A percentile compares a stretch with the other conserved stretches of the same genome.
phyloP scores from a whole-genome alignment of 2,329 filamentous ascomycete genomes.

The Leptographium wingfieldii region DNA sequence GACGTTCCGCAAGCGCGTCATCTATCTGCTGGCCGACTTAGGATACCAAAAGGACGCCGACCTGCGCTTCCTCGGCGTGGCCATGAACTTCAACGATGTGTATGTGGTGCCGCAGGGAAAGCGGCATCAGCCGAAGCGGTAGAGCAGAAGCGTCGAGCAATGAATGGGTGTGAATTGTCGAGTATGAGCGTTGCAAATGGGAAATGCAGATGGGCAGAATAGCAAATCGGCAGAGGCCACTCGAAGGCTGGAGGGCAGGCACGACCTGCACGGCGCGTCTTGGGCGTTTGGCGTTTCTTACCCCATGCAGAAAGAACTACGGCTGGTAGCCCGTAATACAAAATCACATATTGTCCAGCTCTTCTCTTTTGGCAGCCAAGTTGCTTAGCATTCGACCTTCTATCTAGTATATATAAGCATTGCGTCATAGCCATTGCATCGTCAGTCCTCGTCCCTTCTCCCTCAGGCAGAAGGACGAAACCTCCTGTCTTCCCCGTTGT shows the following conservation, averaged over 20 bases:
- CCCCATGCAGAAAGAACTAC: not conserved
- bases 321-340: not conserved
- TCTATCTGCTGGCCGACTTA: slow-evolving; percentile 75
- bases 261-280: not conserved
- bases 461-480: not conserved
- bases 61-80: slow-evolving; percentile 87
- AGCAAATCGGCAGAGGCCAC: not conserved
- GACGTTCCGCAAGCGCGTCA: slow-evolving; percentile 67
- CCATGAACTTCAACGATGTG: slow-evolving; percentile 99
- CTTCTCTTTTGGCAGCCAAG: not conserved
- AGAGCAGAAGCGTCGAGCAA: too few species aligned
- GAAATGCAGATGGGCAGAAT: not conserved
- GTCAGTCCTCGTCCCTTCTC: not conserved
- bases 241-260: not conserved
- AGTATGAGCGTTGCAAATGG: too few species aligned
- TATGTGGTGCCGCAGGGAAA: slow-evolving; percentile 42
- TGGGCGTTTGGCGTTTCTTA: not conserved
- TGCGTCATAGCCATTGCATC: slow-evolving; percentile 1
- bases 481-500: not conserved
- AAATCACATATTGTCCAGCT: not conserved
- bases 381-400: not conserved
- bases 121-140: slow-evolving; percentile 7
- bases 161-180: too few species aligned
- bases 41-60: slow-evolving; percentile 90
- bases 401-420: not conserved